Conservation (phyloP, 257 asterid genomes). For the Solanum verrucosum region DNA sequence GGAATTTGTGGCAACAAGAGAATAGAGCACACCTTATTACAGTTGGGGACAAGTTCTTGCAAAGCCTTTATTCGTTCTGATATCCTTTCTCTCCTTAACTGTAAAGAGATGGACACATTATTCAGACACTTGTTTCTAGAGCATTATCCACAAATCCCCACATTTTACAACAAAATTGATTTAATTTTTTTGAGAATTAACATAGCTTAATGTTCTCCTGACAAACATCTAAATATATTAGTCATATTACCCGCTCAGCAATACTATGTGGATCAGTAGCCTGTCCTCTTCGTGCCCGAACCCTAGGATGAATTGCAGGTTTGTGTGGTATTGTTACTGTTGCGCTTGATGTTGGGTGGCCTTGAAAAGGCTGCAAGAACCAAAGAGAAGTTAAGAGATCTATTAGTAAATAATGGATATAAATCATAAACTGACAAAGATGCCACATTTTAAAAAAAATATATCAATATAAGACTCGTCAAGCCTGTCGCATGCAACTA, state of each 20-base stretch:
- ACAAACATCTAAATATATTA: neutral
- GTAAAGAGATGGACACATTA: constrained; percentile 14
- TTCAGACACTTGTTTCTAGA: neutral
- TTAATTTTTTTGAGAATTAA: neutral
- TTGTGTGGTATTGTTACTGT: constrained; percentile 50
- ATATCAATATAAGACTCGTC: neutral
- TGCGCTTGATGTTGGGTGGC: constrained; percentile 46
- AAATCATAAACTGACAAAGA: neutral
- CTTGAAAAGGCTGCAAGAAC: constrained; percentile 51
- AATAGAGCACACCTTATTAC: constrained; percentile 50
- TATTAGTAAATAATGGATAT: neutral
- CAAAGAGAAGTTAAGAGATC: neutral
- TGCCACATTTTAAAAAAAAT: neutral
- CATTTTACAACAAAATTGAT: neutral
- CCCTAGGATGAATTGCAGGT: constrained; percentile 59
- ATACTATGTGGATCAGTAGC: constrained; percentile 24
- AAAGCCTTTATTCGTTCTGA: constrained; percentile 76
- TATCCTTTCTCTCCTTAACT: constrained; percentile 77
- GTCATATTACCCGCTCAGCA: constrained; percentile 55
- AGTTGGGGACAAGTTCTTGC: constrained; percentile 83
- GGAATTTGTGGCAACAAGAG: neutral
- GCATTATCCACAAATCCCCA: neutral
- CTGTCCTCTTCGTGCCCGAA: constrained; percentile 79
- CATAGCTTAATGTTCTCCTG: neutral
- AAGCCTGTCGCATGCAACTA: neutral